phyloP scores from a whole-genome alignment of 306 rosid genomes.

The Malus orientalis region DNA sequence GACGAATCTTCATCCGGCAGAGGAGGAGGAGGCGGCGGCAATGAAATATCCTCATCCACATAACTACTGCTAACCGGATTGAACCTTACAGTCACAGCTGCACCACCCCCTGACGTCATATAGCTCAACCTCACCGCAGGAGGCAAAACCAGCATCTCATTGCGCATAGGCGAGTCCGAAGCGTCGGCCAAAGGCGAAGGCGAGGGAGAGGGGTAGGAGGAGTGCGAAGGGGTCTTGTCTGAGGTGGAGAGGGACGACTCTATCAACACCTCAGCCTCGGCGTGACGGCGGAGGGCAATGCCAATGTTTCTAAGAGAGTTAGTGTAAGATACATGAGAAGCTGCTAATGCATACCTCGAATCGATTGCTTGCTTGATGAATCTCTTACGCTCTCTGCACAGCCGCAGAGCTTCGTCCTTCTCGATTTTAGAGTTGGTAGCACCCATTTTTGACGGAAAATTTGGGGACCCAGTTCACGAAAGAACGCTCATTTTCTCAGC shows the following conservation, averaged over 20 bases:
- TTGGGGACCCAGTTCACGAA: conserved; percentile 18
- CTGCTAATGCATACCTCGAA: conserved; percentile 78
- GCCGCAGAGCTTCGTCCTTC: conserved; percentile 65
- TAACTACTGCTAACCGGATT: conserved; percentile 27
- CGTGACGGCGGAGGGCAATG: conserved; percentile 65
- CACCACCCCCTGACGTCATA: conserved; percentile 52
- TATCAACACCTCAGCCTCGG: conserved; percentile 70
- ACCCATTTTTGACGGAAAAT: conserved; percentile 50
- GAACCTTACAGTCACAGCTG: conserved; percentile 53
- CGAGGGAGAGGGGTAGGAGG: conserved; percentile 77
- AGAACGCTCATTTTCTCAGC: too few relatives aligned
- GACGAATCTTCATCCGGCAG: conserved; percentile 51
- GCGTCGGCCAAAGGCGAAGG: conserved; percentile 56
- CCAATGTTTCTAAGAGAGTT: conserved; percentile 71
- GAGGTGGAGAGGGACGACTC: conserved; percentile 77
- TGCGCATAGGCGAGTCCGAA: conserved; percentile 60
- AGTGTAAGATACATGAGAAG: conserved; percentile 73
- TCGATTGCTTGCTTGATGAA: conserved; percentile 78
- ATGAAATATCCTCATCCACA: conserved; percentile 49
- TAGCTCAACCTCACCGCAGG: conserved; percentile 44
- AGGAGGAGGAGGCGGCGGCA: conserved; percentile 68
- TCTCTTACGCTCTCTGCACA: conserved; percentile 71
- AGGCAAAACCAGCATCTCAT: conserved; percentile 45
- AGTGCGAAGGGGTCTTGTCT: conserved; percentile 87
- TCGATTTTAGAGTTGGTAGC: conserved; percentile 60